Conservation (phyloP, 306 rosid genomes). For the Oxytropis ochrocephala region DNA sequence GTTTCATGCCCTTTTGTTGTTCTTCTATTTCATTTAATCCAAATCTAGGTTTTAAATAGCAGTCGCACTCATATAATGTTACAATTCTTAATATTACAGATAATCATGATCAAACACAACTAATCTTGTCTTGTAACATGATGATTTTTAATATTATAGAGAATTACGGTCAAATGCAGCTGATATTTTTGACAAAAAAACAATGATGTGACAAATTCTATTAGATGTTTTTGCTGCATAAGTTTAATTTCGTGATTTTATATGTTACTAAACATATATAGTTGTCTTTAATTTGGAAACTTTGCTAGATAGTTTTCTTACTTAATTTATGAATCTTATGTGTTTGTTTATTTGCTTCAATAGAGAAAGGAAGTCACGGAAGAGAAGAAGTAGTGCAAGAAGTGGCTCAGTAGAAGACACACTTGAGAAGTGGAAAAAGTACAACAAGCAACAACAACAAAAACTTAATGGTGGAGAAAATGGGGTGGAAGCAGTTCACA, state of each 20-base stretch:
- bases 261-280: not conserved
- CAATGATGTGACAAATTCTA: not conserved
- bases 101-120: too few relatives aligned
- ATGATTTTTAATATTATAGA: too few relatives aligned
- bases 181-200: too few relatives aligned
- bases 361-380: conserved; percentile 40
- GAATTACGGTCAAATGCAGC: too few relatives aligned
- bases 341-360: not conserved
- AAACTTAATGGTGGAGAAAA: conserved; percentile 22
- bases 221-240: not conserved
- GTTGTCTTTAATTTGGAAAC: not conserved
- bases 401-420: conserved; percentile 44
- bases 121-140: too few relatives aligned
- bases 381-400: conserved; percentile 43
- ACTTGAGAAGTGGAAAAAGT: conserved; percentile 60
- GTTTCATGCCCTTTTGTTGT: not conserved
- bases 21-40: not conserved
- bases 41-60: not conserved
- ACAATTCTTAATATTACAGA: too few relatives aligned
- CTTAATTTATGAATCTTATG: too few relatives aligned
- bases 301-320: not conserved
- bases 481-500: conserved; percentile 28
- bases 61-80: too few relatives aligned
- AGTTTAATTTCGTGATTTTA: not conserved
- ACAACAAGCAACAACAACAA: conserved; percentile 25